phyloP scores from a whole-genome alignment of 2,329 filamentous ascomycete genomes.

The Lachnellula hyalina region DNA sequence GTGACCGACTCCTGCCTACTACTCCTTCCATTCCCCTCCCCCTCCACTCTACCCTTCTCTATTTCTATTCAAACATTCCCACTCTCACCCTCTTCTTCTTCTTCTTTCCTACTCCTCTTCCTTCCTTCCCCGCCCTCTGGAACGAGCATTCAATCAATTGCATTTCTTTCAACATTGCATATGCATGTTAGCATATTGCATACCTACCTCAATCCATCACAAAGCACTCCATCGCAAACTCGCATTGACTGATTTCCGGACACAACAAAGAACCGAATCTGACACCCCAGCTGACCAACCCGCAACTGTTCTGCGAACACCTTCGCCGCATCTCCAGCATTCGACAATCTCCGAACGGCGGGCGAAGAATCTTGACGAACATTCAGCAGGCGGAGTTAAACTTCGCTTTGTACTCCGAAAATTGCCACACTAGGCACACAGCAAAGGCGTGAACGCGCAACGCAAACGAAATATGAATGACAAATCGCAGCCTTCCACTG shows the following conservation, averaged over 20 bases:
- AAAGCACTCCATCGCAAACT: slow-evolving; percentile 1
- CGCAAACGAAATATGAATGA: slow-evolving; percentile 24
- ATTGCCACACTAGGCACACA: slow-evolving; percentile 21
- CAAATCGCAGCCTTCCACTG: slow-evolving; percentile 27
- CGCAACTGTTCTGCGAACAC: slow-evolving; percentile 7
- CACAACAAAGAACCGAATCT: slow-evolving; percentile 28
- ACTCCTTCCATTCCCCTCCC: slow-evolving; percentile 6
- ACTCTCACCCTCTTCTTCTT: slow-evolving; percentile 1
- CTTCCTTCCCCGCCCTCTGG: not conserved
- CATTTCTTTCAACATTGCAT: slow-evolving; percentile 14
- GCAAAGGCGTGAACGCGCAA: slow-evolving; percentile 12
- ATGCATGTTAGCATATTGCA: slow-evolving; percentile 6
- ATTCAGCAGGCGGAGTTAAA: slow-evolving; percentile 19
- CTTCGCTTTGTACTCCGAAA: slow-evolving; percentile 13
- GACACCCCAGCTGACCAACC: slow-evolving; percentile 23
- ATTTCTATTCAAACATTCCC: not conserved
- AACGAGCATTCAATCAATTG: slow-evolving; percentile 6
- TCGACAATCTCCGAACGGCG: slow-evolving; percentile 9
- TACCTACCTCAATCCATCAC: slow-evolving; percentile 4
- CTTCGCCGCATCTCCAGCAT: not conserved
- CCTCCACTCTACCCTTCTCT: slow-evolving; percentile 7
- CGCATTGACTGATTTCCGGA: slow-evolving; percentile 24
- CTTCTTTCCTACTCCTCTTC: not conserved
- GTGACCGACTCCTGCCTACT: too few relatives aligned
- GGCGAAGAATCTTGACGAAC: not conserved